phyloP scores from a whole-genome alignment of 2,329 filamentous ascomycete species.

The Colletotrichum tabaci region DNA sequence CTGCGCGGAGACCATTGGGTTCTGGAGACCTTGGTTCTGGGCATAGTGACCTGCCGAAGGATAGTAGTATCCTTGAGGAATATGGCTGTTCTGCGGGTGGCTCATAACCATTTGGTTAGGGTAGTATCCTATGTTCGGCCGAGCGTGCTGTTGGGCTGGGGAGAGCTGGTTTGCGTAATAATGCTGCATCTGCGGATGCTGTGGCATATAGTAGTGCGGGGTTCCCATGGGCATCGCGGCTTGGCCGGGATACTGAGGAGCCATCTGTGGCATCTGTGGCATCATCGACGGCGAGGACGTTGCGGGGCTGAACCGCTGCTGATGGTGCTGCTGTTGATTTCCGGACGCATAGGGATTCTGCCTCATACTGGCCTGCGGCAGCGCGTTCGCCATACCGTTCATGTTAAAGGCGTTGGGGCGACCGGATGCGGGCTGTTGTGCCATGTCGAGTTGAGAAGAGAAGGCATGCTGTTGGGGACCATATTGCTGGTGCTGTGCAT shows the following conservation, averaged over 20 bases:
- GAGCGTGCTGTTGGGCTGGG: slow-evolving; percentile 53
- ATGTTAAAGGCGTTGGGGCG: slow-evolving; percentile 62
- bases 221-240: slow-evolving; percentile 54
- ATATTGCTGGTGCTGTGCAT: slow-evolving; percentile 48
- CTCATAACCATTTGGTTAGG: slow-evolving; percentile 60
- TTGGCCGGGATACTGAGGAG: slow-evolving; percentile 57
- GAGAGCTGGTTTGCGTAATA: slow-evolving; percentile 61
- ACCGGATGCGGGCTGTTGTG: slow-evolving; percentile 46
- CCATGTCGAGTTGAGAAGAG: slow-evolving; percentile 60
- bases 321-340: slow-evolving; percentile 52
- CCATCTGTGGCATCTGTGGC: slow-evolving; percentile 55
- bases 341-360: slow-evolving; percentile 55
- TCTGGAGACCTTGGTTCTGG: slow-evolving; percentile 51
- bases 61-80: slow-evolving; percentile 61
- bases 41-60: slow-evolving; percentile 55
- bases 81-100: slow-evolving; percentile 53
- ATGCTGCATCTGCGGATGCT: slow-evolving; percentile 59
- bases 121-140: slow-evolving; percentile 60
- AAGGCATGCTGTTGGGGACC: slow-evolving; percentile 56
- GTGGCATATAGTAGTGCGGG: slow-evolving; percentile 64
- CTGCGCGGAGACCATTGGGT: slow-evolving; percentile 53
- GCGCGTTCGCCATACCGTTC: slow-evolving; percentile 59
- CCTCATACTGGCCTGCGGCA: slow-evolving; percentile 60
- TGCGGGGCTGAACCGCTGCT: slow-evolving; percentile 50
- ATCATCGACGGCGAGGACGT: slow-evolving; percentile 55